Evolutionary conservation across 1,284 basidiomycete species (phyloP).

Genomic region (Grifola frondosa): DNA sequence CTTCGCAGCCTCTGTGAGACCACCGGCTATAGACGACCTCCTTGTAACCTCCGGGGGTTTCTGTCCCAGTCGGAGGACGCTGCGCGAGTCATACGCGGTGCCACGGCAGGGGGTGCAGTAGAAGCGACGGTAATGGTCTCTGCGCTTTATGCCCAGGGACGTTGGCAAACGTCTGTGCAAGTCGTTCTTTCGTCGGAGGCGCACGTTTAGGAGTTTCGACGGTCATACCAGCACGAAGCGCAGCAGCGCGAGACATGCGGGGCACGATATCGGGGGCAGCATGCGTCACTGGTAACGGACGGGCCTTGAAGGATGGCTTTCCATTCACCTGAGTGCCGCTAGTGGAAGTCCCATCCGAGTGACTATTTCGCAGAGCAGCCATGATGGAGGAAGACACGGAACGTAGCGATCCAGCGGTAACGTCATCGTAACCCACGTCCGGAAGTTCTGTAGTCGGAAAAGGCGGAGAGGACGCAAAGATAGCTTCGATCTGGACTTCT

Average conservation of each 20-base stretch:
- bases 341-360: constrained; percentile 43
- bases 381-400: constrained; percentile 48
- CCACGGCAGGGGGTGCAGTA: constrained; percentile 68
- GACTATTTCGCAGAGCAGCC: constrained; percentile 43
- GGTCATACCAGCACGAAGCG: constrained; percentile 62
- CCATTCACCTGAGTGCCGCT: constrained; percentile 34
- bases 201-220: constrained; percentile 41
- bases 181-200: constrained; percentile 57
- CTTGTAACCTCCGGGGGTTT: constrained; percentile 22
- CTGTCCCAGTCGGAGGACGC: constrained; percentile 64
- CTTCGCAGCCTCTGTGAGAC: constrained; percentile 22
- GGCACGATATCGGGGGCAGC: constrained; percentile 69
- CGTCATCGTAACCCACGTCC: constrained; percentile 34
- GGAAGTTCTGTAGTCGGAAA: constrained; percentile 70
- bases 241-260: constrained; percentile 74
- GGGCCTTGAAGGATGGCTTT: constrained; percentile 64
- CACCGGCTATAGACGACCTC: constrained; percentile 11
- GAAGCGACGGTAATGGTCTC: constrained; percentile 68
- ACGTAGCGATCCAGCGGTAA: constrained; percentile 41
- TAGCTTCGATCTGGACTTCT: constrained; percentile 70
- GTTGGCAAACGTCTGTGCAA: constrained; percentile 64
- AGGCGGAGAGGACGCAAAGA: constrained; percentile 77
- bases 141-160: constrained; percentile 74
- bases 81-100: constrained; percentile 73
- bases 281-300: constrained; percentile 64